Base-by-base conservation (phyloP, 371 early-diverging fungal species). In the Mortierella sp. region DNA sequence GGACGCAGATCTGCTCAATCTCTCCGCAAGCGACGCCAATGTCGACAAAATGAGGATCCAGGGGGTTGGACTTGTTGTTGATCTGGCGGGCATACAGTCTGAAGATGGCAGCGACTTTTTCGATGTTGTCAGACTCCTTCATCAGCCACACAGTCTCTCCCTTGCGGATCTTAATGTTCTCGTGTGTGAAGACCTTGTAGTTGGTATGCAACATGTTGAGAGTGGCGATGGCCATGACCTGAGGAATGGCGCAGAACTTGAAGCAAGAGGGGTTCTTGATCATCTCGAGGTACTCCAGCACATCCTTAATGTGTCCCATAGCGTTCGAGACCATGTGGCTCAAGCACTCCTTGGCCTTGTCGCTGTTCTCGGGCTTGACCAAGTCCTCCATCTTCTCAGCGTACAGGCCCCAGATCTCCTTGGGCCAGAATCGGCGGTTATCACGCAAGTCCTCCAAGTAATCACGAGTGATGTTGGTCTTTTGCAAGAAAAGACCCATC, bases 201-300 rank as follows among this genome's bases (percentile, higher is more conserved):
- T 98, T 98, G 90, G 96, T 96, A 83, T 95, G 97, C 54, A 97
- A 94, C 71, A 95, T 82, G 46, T 94, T 91, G 34, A 99, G 88
- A 1, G 98, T 96, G n/a, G 99, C 95, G 77, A 99, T 95, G 26
- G 99, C 99, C 99, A 98, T 98, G 37, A 96, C 96, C 90, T 99
- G 98, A 31, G 99, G 99, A 76, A 99, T 99, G 34, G 99, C 99
- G 87, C 97, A 96, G 87, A 98, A 98, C 81, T 93, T 95, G 88
- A 98, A 97, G 26, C 97, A 93, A 0, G 95, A 91, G 43, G 91
- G 95, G 80, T 98, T 95, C 72, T 88, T 83, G 74, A 99, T 90
- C 74, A 89, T 79, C 71, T 90, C 87, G 87, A 99, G 91, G 86
- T 98, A 99, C 61, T 93, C 95, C 51, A 99, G 89, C 53, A 95